Evolutionary conservation across 495 filamentous ascomycete genomes (phyloP), one percentile per base, ranked within the genome.

Genomic region (Aspergillus haitiensis): DNA sequence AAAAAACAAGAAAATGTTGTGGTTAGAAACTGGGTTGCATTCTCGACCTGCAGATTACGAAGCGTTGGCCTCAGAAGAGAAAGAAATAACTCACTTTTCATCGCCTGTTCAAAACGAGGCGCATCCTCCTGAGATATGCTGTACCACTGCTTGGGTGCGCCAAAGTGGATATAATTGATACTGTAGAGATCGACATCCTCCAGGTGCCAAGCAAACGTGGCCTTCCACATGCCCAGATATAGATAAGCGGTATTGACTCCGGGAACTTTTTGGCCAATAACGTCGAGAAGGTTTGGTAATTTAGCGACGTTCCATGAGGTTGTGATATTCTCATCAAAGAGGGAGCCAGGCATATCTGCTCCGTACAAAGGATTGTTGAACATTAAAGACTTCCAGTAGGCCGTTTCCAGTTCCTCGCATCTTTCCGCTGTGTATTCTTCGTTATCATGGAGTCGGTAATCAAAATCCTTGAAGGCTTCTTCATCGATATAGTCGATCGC

Each of bases 101-200:
- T 98, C 48, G 91, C 93, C 8, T 87, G 85, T 74, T 98, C 94
- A 70, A 98, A 98, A 9, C 87, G 84, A 50, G 90, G 82, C n/a
- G 94, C 94, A 73, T 98, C 94, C 56, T 88, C 88, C 70, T 97
- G 95, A 2, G 93, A 96, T 60, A 98, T 98, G 71, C 92, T 97
- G 75, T 98, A 98, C 94, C 94, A 98, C 69, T 98, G 94, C 71
- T 98, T 98, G 5, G 94, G 94, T 10, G 94, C 94, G 45, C 94
- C 94, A 70, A 98, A 98, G 70, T 98, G 94, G 60, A 98, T 92
- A 72, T 97, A 98, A 77, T 98, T 98, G 80, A 98, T 98, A 75
- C 93, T 97, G 82, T 98, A 98, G 2, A 98, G 84, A 76, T 98
- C 94, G 55, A 98, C 92, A 75, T 98, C 94, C 68, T 98, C 94